Base-by-base conservation (phyloP, 371 early-diverging fungal species). In the Mucor racemosus region DNA sequence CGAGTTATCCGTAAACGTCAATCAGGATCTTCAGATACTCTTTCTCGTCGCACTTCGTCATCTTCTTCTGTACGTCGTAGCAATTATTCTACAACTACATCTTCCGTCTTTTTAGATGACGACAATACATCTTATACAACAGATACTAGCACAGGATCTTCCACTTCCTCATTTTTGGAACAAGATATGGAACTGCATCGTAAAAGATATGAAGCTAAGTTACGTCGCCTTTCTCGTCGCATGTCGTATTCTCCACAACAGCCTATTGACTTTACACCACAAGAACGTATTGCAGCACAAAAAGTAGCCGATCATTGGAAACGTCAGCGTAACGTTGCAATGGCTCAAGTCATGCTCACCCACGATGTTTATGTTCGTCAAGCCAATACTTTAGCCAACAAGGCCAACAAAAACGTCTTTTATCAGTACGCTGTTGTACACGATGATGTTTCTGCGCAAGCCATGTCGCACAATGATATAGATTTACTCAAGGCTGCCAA, bases 321-420 rank as follows among this genome's bases (percentile, higher is more conserved):
- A 64, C 72, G 80, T 33, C 73, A 88, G 54, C 73, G 88, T 41
- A 84, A 80, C 60, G 86, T 93, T 11, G 69, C 77, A 6, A 86
- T 93, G 68, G 90, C 91, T 5, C 87, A 91, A 65, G 77, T 74
- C 13, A 86, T 93, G 38, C 69, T 89, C 35, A 82, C 78, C 10
- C 84, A 88, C 57, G 89, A 89, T 1, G 79, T 84, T 1, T 62
- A 88, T 48, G 67, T 95, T 40, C 91, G 92, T 67, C 92, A 93
- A 58, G 94, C 94, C 59, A 95, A 94, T 67, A 80, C 90, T 6
- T 89, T 93, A 46, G 86, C 91, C 64, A 79, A 82, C 35, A 91
- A 93, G 65, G 77, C 91, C 8, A 79, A 77, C 8, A 91, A 91
- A 61, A 72, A 88, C 35, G 91, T 91, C n/a, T 80, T 88, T 13